Evolutionary conservation across 345 rosid species (phyloP).

Genomic region (Triadica sebifera): DNA sequence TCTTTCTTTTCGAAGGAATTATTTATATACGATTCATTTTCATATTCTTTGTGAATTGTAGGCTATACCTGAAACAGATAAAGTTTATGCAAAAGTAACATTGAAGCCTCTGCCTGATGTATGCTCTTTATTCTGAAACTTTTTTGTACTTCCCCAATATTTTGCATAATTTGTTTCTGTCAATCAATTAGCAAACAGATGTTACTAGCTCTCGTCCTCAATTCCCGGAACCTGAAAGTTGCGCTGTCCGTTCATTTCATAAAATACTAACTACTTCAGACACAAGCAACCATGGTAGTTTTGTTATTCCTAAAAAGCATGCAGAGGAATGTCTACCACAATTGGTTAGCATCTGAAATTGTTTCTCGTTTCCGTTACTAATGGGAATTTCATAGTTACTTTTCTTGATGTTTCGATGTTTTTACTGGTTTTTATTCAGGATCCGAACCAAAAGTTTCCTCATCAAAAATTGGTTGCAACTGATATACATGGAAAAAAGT

Average conservation of each 20-base stretch:
- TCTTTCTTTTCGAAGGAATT: neutral
- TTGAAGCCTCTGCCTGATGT: conserved; percentile 68
- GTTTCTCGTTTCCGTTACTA: too few relatives aligned
- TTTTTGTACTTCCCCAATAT: neutral
- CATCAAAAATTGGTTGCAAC: conserved; percentile 95
- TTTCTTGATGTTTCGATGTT: neutral
- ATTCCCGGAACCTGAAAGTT: conserved; percentile 70
- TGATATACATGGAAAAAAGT: conserved; percentile 80
- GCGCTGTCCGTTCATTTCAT: conserved; percentile 76
- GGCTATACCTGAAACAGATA: conserved; percentile 92
- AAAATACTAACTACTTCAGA: conserved; percentile 97
- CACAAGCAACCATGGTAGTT: conserved; percentile 99
- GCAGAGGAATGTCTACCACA: conserved; percentile 98
- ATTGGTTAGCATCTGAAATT: conserved; percentile 50
- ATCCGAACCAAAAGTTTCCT: conserved; percentile 95
- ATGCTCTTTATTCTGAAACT: conserved; percentile 11
- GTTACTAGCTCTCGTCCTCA: conserved; percentile 63
- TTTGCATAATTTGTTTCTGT: conserved; percentile 1
- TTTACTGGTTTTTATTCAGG: conserved; percentile 41
- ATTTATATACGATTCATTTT: neutral
- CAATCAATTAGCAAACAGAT: conserved; percentile 53
- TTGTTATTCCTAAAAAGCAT: conserved; percentile 91
- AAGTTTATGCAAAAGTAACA: conserved; percentile 86
- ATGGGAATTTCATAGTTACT: neutral
- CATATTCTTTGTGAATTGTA: conserved; percentile 30